Evolutionary conservation across 805 yeast species (phyloP).

Genomic region (Lipomyces starkeyi): DNA sequence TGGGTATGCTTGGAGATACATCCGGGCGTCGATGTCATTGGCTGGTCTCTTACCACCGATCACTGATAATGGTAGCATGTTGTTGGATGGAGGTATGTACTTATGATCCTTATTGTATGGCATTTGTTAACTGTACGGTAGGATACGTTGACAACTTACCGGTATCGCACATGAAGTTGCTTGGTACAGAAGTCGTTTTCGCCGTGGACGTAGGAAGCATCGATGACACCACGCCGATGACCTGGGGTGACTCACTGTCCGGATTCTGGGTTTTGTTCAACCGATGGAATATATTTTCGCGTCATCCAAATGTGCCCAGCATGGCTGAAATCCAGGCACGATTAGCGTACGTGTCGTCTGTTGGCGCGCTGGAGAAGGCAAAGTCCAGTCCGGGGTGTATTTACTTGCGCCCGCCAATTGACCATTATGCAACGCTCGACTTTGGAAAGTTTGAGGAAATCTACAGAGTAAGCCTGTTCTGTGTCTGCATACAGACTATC

Average conservation of each 20-base stretch:
- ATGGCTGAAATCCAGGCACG: conserved; percentile 95
- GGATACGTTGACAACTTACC: conserved; percentile 95
- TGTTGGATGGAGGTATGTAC: conserved; percentile 70
- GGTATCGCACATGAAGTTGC: conserved; percentile 83
- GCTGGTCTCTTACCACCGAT: conserved; percentile 93
- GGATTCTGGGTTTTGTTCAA: conserved; percentile 86
- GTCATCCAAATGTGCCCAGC: conserved; percentile 85
- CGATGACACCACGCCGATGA: conserved; percentile 88
- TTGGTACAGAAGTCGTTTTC: conserved; percentile 81
- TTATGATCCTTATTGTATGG: neutral
- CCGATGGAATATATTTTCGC: conserved; percentile 87
- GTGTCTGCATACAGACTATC: neutral
- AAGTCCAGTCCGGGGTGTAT: conserved; percentile 83
- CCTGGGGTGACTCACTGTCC: conserved; percentile 88
- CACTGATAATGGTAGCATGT: conserved; percentile 88
- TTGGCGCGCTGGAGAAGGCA: conserved; percentile 87
- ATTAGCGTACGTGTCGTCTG: conserved; percentile 92
- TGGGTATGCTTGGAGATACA: conserved; percentile 95
- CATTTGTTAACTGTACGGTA: neutral
- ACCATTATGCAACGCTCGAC: conserved; percentile 87
- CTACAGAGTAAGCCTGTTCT: conserved; percentile 66
- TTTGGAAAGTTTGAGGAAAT: conserved; percentile 92
- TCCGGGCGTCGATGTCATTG: conserved; percentile 94
- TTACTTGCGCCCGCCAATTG: conserved; percentile 93
- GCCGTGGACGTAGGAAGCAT: conserved; percentile 97